Evolutionary conservation across 345 rosid species (phyloP).

Genomic region (Physaria fendleri): DNA sequence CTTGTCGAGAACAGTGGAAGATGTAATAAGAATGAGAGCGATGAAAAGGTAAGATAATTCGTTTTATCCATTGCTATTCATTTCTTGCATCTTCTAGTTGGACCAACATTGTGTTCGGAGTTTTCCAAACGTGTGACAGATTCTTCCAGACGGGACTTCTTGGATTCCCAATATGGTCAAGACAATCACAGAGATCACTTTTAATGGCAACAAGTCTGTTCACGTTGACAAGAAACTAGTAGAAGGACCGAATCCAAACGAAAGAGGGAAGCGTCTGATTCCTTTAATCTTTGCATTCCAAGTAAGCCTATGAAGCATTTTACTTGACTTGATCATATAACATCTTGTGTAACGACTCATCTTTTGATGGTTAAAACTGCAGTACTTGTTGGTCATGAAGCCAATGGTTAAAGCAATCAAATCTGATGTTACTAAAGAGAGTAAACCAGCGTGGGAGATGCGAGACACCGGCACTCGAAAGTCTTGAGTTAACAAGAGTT

Average conservation of each 20-base stretch:
- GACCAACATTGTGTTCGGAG: not conserved
- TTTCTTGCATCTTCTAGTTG: not conserved
- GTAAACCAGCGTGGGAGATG: slow-evolving; percentile 38
- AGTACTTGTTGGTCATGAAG: slow-evolving; percentile 41
- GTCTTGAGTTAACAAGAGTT: slow-evolving; percentile 13
- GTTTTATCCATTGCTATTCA: not conserved
- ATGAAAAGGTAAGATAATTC: slow-evolving; percentile 43
- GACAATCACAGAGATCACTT: slow-evolving; percentile 37
- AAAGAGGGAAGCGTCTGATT: slow-evolving; percentile 41
- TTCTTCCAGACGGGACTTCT: slow-evolving; percentile 45
- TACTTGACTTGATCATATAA: not conserved
- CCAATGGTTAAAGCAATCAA: slow-evolving; percentile 41
- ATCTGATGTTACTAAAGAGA: slow-evolving; percentile 35
- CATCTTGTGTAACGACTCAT: not conserved
- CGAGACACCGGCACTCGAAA: slow-evolving; percentile 27
- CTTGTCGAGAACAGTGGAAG: slow-evolving; percentile 61
- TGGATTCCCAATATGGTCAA: slow-evolving; percentile 50
- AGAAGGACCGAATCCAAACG: slow-evolving; percentile 51
- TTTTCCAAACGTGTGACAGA: too few species aligned
- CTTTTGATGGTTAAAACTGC: slow-evolving; percentile 2
- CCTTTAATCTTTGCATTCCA: slow-evolving; percentile 43
- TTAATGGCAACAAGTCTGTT: slow-evolving; percentile 37
- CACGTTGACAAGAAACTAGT: slow-evolving; percentile 49
- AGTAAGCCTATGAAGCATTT: slow-evolving; percentile 28
- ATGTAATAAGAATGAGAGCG: slow-evolving; percentile 50